These are phyloP conservation scores for Aspergillus neoniger DNA, from an alignment of 2,329 filamentous ascomycete species.

Conservation along the genomic window DNA sequence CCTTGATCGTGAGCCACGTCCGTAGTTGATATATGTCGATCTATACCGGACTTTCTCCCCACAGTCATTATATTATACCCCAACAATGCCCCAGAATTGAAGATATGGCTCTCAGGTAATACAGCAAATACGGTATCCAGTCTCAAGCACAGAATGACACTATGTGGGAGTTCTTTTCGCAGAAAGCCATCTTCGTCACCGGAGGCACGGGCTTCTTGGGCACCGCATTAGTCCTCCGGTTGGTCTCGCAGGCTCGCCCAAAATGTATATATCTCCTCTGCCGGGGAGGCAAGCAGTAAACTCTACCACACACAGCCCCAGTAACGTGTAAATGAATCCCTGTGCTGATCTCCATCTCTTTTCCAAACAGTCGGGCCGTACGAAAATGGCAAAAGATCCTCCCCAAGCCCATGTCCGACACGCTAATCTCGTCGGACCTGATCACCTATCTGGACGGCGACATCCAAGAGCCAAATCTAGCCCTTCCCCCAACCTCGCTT, in stretches of 20 bases:
- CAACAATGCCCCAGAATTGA: not conserved
- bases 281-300: constrained; percentile 15
- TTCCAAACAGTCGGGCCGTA: not conserved
- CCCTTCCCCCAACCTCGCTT: not conserved
- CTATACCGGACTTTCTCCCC: not conserved
- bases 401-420: not conserved
- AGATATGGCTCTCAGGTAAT: not conserved
- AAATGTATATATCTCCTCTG: constrained; percentile 18
- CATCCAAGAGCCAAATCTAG: constrained; percentile 14
- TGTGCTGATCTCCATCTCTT: not conserved
- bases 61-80: not conserved
- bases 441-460: constrained; percentile 19
- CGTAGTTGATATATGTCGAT: not conserved
- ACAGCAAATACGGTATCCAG: no score
- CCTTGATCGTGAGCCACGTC: not conserved
- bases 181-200: constrained; percentile 19
- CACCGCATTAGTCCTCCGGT: constrained; percentile 16
- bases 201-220: constrained; percentile 23
- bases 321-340: not conserved
- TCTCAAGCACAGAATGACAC: not conserved
- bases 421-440: not conserved
- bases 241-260: constrained; percentile 4
- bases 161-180: constrained; percentile 22
- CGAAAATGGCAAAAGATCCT: constrained; percentile 15
- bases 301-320: not conserved